Conservation (phyloP, 1,284 basidiomycete species). For the Sporisorium iseilematis-ciliati region DNA sequence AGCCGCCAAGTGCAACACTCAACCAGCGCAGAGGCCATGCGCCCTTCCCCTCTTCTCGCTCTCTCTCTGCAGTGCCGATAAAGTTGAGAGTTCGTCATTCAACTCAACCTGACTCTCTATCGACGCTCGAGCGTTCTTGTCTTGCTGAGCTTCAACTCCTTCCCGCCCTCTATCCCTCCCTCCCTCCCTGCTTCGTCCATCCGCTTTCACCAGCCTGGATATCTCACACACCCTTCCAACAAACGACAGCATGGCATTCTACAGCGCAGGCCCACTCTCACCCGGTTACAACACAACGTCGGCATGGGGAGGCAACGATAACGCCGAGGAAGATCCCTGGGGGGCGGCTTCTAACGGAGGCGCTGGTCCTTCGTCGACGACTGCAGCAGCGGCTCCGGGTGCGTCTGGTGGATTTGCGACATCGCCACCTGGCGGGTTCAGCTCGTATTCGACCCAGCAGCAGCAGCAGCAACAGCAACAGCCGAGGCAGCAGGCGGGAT, state of each 20-base stretch:
- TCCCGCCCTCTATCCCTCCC: background rate
- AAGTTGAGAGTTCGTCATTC: conserved; percentile 1
- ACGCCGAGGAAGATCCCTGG: conserved; percentile 53
- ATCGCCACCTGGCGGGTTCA: conserved; percentile 32
- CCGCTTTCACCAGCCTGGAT: background rate
- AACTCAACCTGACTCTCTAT: too few species aligned
- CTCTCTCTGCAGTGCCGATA: background rate
- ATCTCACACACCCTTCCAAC: background rate
- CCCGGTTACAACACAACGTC: conserved; percentile 50
- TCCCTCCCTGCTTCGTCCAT: too few species aligned
- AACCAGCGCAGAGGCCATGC: conserved; percentile 9
- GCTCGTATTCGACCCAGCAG: conserved; percentile 37
- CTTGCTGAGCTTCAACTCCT: conserved; percentile 6
- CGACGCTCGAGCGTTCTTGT: conserved; percentile 4
- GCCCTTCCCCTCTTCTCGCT: background rate
- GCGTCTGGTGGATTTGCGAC: conserved; percentile 19
- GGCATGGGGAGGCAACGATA: conserved; percentile 53
- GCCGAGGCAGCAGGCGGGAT: conserved; percentile 16
- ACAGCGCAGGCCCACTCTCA: conserved; percentile 48
- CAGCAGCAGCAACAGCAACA: conserved; percentile 28
- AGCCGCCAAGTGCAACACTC: background rate
- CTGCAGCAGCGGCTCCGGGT: conserved; percentile 14
- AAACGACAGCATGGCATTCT: conserved; percentile 40
- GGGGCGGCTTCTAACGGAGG: conserved; percentile 39
- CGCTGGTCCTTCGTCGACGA: background rate